A percentile compares a stretch with the other conserved stretches of the same genome.
phyloP scores from a whole-genome alignment of 768 basidiomycete species.

The Amanita rimosa region DNA sequence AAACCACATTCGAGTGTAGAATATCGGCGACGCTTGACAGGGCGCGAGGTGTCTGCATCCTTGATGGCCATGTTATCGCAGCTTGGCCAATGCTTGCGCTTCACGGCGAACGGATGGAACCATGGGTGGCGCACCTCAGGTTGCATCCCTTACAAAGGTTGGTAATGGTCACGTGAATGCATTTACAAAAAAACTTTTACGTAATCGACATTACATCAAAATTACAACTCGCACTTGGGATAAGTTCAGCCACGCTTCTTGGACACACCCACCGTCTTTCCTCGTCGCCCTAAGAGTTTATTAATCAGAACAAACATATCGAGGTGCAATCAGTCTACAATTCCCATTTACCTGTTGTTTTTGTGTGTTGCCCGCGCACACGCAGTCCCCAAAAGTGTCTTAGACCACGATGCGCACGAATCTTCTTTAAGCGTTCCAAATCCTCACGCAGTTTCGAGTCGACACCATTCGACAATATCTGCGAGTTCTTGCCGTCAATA shows the following conservation, averaged over 20 bases:
- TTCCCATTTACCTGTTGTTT: conserved; percentile 80
- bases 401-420: conserved; percentile 90
- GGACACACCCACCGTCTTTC: conserved; percentile 94
- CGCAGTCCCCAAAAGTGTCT: conserved; percentile 91
- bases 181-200: no score
- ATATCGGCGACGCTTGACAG: conserved; percentile 35
- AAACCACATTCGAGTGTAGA: conserved; percentile 44
- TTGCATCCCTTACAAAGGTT: no score
- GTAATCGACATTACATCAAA: no score
- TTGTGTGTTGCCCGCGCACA: conserved; percentile 98
- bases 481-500: conserved; percentile 91
- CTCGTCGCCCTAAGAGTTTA: conserved; percentile 61
- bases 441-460: conserved; percentile 99
- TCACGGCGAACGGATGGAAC: conserved; percentile 25
- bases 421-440: conserved; percentile 98
- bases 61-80: conserved; percentile 1
- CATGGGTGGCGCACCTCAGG: conserved; percentile 30
- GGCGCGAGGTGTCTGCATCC: conserved; percentile 5
- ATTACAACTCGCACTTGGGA: no score
- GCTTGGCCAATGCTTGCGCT: conserved; percentile 26
- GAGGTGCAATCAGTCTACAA: neutral
- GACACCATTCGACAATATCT: conserved; percentile 91
- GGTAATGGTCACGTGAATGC: conserved; percentile 5
- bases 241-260: conserved; percentile 74
- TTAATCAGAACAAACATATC: neutral